Evolutionary conservation across 164 flowering plant genomes (phyloP).

Genomic region (Cinnamomum chago): DNA sequence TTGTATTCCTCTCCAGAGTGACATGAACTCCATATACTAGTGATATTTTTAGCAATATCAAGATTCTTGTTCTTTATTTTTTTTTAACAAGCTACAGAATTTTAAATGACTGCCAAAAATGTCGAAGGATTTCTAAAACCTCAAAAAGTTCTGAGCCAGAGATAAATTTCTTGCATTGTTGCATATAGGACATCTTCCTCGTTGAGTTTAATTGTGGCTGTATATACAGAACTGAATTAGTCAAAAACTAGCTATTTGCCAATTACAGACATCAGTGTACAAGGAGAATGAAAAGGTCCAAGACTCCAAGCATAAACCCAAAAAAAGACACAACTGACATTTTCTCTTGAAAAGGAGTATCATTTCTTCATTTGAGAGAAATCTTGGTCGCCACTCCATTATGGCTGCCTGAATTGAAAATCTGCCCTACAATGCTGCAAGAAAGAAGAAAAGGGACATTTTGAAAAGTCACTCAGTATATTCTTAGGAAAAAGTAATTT

Average conservation of each 20-base stretch:
- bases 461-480: neutral
- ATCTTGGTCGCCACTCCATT: conserved; percentile 2
- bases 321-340: neutral
- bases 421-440: conserved; percentile 21
- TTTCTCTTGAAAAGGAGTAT: neutral
- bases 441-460: neutral
- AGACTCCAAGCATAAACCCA: neutral
- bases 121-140: neutral
- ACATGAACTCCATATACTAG: neutral
- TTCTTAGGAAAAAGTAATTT: neutral
- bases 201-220: neutral
- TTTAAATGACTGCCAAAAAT: neutral
- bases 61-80: neutral
- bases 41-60: neutral
- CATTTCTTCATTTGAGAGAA: conserved; percentile 4
- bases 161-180: neutral
- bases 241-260: neutral
- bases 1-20: neutral
- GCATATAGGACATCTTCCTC: neutral
- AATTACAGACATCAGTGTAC: neutral
- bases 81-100: neutral
- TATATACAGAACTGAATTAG: neutral
- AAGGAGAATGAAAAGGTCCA: neutral
- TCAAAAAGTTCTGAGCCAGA: neutral
- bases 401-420: conserved; percentile 9